Evolutionary conservation across 768 basidiomycete species (phyloP), one percentile per base, ranked within the genome.

Genomic region (Tylopilus subfusipes): DNA sequence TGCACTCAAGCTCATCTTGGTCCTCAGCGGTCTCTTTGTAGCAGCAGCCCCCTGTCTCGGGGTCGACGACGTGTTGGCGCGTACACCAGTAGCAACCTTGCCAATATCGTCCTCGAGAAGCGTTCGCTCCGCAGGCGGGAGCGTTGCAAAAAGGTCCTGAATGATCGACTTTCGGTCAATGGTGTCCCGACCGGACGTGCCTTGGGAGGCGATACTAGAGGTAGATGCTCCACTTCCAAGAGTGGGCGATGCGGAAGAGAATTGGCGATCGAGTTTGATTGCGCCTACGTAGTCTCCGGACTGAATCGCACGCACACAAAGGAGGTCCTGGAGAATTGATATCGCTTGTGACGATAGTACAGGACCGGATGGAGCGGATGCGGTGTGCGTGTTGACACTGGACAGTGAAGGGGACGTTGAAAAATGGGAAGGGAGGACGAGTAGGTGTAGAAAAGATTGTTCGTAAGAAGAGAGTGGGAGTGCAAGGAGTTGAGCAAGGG

Each of bases 231-330:
- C 60, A 33, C 31, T 42, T 8, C 45, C 53, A 3, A 60, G 46
- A 40, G 69, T 51, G 25, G 77, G 69, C 40, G 77, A 74, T n/a
- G 73, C 64, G 11, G 76, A 68, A 38, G 76, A 68, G 59, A 89
- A 85, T 60, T 80, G 76, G 47, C 82, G 80, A 66, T 93, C 89
- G 40, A 89, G 75, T 71, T 84, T 86, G 64, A 92, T 81, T 10
- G 89, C 91, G n/a, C 83, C 82, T 0, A 78, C 71, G 61, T 85
- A 84, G 54, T 81, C 79, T 4, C 89, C 90, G 3, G 76, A 78
- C 63, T 90, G 85, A 31, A 93, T 80, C 10, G 92, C 79, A 11
- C 91, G 85, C 16, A 87, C 81, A 56, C 86, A 89, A 27, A 89
- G 76, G n/a, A 93, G 78, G 57, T 93, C 88, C 66, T 90, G 90